A percentile compares a stretch with the other conserved stretches of the same genome.
These are phyloP conservation scores for Saccharomyces kudriavzevii DNA, from an alignment of 805 yeast species.

Conservation along the genomic window DNA sequence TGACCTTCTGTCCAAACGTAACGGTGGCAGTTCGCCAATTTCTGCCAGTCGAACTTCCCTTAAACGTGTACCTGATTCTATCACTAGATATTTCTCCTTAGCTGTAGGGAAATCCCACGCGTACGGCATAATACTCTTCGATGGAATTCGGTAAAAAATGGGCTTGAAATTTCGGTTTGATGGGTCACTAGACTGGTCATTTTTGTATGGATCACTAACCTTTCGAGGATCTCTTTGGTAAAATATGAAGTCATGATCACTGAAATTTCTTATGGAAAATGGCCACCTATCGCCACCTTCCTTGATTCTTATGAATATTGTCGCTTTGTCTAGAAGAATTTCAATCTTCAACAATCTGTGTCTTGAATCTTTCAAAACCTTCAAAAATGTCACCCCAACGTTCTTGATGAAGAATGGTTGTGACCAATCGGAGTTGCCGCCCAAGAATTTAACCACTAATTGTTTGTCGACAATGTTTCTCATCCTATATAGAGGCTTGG, in stretches of 20 bases:
- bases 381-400: slow-evolving; percentile 71
- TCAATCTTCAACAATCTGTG: slow-evolving; percentile 67
- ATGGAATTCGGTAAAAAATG: slow-evolving; percentile 70
- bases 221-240: slow-evolving; percentile 74
- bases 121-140: slow-evolving; percentile 93
- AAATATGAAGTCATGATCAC: slow-evolving; percentile 75
- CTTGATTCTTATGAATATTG: slow-evolving; percentile 66
- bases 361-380: slow-evolving; percentile 56
- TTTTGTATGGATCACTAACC: slow-evolving; percentile 30
- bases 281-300: slow-evolving; percentile 86
- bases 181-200: slow-evolving; percentile 48
- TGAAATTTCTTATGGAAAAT: slow-evolving; percentile 80
- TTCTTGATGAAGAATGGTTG: slow-evolving; percentile 81
- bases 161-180: slow-evolving; percentile 60
- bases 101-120: slow-evolving; percentile 98
- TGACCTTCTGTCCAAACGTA: slow-evolving; percentile 52
- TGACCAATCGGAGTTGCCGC: slow-evolving; percentile 62
- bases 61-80: slow-evolving; percentile 65
- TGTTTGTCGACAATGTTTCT: slow-evolving; percentile 47
- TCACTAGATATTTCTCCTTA: slow-evolving; percentile 63
- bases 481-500: slow-evolving; percentile 57
- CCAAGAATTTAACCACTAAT: slow-evolving; percentile 49
- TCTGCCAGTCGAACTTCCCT: slow-evolving; percentile 81
- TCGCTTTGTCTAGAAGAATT: slow-evolving; percentile 68
- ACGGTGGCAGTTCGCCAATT: slow-evolving; percentile 84